Base-by-base conservation (phyloP, 768 basidiomycete genomes). In the Pluteus cervinus region DNA sequence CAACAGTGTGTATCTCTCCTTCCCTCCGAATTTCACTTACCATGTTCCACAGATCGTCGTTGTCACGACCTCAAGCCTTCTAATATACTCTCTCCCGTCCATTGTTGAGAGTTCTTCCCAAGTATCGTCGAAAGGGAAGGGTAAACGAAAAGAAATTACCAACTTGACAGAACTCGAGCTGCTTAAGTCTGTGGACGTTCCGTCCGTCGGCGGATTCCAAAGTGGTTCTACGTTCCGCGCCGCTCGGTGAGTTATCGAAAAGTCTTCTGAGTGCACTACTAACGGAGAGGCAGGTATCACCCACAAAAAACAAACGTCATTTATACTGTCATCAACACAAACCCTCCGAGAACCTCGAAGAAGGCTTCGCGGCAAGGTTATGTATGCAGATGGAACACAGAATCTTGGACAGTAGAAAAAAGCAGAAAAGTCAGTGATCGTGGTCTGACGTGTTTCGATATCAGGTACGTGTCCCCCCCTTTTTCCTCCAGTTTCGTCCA, bases 361-460 rank as follows among this genome's bases (percentile, higher is more conserved):
- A 54, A 68, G 4, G 48, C 69, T 4, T 69, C 71, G 25, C 71
- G 78, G 24, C 76, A 74, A 38, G 77, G 79, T 2, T 87, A 73
- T 48, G 56, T 86, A 7, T 67, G 71, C 45, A 83, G 76, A 56
- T 94, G 84, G 90, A 77, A 82, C 48, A 69, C 79, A 10, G 52
- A 71, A 14, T 72, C 70, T 2, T 89, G 89, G 86, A 71, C 68
- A 12, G 60, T 80, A 4, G 68, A 76, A 4, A 80, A 76, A 42
- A 67, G 68, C 16, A 71, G 82, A 39, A 88, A 89, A 53, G 67
- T 92, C 4, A 78, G 81, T 18, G 83, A 85, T 42, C 79, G 81
- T 44, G 81, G 84, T 14, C 50, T 96, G 21, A 97, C 94, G 8
- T 86, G 81, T 50, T 84, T 98, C 52, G 89, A 90, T 53, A 61